A percentile compares a stretch with the other conserved stretches of the same genome.
Conservation (phyloP, 495 filamentous ascomycete genomes). For the Neurospora sp. region DNA sequence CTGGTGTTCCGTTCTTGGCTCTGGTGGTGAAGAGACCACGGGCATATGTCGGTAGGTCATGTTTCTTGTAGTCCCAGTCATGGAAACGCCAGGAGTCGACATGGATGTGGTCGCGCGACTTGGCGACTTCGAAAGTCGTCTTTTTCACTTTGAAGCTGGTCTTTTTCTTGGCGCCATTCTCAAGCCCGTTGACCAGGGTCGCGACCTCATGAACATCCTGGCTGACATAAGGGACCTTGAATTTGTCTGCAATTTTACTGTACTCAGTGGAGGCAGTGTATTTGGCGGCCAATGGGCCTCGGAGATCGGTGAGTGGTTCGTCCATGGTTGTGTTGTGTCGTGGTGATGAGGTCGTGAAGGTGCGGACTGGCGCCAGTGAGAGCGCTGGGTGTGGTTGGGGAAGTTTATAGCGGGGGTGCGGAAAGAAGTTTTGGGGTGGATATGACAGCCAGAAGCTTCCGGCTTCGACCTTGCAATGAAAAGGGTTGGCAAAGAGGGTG, state of each 20-base stretch:
- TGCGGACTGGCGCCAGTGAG: background rate
- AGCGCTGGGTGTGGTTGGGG: conserved; percentile 1
- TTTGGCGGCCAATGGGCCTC: conserved; percentile 8
- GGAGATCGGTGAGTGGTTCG: background rate
- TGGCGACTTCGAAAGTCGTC: conserved; percentile 54
- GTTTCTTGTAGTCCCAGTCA: conserved; percentile 90
- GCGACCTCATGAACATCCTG: conserved; percentile 57
- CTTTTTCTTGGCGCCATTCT: conserved; percentile 44
- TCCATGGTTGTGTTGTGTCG: conserved; percentile 13
- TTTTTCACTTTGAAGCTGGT: conserved; percentile 58
- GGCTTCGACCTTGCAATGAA: background rate
- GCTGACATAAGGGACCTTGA: conserved; percentile 40
- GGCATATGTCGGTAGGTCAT: conserved; percentile 76
- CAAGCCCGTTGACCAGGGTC: conserved; percentile 47
- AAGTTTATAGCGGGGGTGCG: conserved; percentile 6
- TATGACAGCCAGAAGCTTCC: background rate
- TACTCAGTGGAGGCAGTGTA: conserved; percentile 23
- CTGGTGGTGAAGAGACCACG: conserved; percentile 82
- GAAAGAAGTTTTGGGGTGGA: conserved; percentile 4
- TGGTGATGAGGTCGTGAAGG: conserved; percentile 5
- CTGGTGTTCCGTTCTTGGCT: conserved; percentile 48
- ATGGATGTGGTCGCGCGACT: conserved; percentile 42
- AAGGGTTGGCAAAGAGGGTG: background rate
- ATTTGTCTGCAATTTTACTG: conserved; percentile 15
- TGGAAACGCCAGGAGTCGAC: conserved; percentile 90